Evolutionary conservation across 768 basidiomycete genomes (phyloP), one percentile per base, ranked within the genome.

Genomic region (Psilocybe cyanescens): DNA sequence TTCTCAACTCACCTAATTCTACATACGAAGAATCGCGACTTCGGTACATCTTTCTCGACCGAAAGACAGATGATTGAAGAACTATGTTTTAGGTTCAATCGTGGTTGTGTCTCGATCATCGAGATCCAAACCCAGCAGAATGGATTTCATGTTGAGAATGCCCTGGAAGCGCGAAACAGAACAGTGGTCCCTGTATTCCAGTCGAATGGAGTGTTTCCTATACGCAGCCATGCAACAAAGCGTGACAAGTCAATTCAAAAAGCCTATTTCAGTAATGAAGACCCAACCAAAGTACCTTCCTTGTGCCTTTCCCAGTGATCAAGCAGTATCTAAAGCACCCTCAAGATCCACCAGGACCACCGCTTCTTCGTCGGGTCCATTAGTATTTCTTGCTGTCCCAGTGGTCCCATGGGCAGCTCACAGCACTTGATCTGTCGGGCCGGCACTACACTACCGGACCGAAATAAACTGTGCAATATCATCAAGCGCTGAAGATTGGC

Each of bases 151-250:
- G 19, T 35, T 53, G 33, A 35, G 5, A 17, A 24, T 33, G 4
- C 16, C 33, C 33, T 30, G 51, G 30, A 31, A 53, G 16, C 29
- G 33, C n/a, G 30, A 11, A 53, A 53, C 51, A 53, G 33, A 19
- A 53, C 33, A 53, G n/a, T 53, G 51, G 51, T 33, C 33, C n/a
- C 30, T 30, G 29, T 31, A 2, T n/a, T 53, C 51, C 51, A 53
- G 33, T 53, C 51, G 30, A 53, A 53, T 53, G 51, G 51, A 53
- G 51, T 16, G 51, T 53, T 35, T 35, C 33, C 51, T 53, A 53
- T 53, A 53, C 33, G 16, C 51, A 31, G 51, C 51, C 11, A n/a
- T 14, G 14, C 41, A 8, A 14, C 41, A 44, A 44, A 37, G 31
- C 51, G 31, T 53, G 51, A 53, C 51, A 53, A 33, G 31, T 53